phyloP scores from a whole-genome alignment of 2,329 filamentous ascomycete genomes.

The Chalaropsis ovoidea region DNA sequence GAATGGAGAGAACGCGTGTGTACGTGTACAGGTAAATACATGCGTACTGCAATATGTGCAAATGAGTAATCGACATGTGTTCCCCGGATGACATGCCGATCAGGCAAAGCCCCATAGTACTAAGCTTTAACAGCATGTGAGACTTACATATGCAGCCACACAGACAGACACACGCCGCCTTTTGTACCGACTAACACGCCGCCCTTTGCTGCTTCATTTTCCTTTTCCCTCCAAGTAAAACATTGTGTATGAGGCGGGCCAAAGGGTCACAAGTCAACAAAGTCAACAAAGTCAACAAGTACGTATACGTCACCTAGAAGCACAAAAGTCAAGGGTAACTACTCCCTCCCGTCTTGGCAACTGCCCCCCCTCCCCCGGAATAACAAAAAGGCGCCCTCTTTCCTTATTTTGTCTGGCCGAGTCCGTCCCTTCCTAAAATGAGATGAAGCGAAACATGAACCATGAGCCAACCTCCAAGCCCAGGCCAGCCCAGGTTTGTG shows the following conservation, averaged over 20 bases:
- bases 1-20: not conserved
- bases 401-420: not conserved
- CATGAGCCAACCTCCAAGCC: not conserved
- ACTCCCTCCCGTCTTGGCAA: conserved; percentile 14
- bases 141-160: conserved; percentile 8
- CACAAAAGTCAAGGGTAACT: not conserved
- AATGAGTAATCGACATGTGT: not conserved
- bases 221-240: too few relatives aligned
- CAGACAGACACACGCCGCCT: not conserved
- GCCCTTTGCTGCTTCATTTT: not conserved
- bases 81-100: conserved; percentile 12
- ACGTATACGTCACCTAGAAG: not conserved
- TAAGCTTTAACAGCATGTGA: conserved; percentile 8
- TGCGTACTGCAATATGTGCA: not conserved
- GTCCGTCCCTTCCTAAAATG: not conserved
- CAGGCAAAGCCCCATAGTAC: not conserved
- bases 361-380: not conserved
- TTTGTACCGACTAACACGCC: not conserved
- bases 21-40: not conserved
- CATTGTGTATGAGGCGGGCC: too few relatives aligned
- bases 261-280: not conserved
- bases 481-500: too few relatives aligned
- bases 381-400: conserved; percentile 3
- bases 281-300: not conserved
- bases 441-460: not conserved